phyloP scores from a whole-genome alignment of 2,329 filamentous ascomycete species.

The Raffaelea deltoideospora region DNA sequence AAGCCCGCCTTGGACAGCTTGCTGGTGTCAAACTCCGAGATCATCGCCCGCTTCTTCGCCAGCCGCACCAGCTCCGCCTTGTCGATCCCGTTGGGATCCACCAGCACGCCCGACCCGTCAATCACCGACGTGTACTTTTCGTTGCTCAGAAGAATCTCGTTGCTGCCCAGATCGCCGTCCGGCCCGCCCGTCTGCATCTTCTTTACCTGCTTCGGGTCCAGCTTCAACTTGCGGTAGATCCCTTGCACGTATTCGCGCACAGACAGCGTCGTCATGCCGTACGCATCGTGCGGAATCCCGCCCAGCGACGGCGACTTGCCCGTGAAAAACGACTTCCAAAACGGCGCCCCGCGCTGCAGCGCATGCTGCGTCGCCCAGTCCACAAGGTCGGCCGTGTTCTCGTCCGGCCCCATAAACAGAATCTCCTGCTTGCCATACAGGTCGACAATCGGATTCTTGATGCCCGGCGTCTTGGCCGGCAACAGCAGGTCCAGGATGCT shows the following conservation, averaged over 20 bases:
- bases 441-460: conserved; percentile 98
- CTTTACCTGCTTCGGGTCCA: conserved; percentile 69
- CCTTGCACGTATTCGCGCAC: conserved; percentile 93
- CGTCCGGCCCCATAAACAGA: conserved; percentile 94
- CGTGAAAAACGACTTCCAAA: conserved; percentile 99
- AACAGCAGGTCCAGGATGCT: conserved; percentile 91
- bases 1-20: conserved; percentile 85
- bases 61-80: conserved; percentile 69
- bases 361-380: conserved; percentile 99
- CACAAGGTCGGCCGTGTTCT: conserved; percentile 95
- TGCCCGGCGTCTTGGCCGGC: conserved; percentile 78
- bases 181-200: conserved; percentile 98
- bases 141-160: conserved; percentile 90
- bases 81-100: conserved; percentile 82
- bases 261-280: conserved; percentile 95
- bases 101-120: conserved; percentile 90
- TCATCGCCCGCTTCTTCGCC: conserved; percentile 79
- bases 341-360: conserved; percentile 70
- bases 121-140: conserved; percentile 93
- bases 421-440: conserved; percentile 92
- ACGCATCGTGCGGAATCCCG: conserved; percentile 88
- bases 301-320: conserved; percentile 93
- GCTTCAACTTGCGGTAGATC: conserved; percentile 89
- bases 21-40: conserved; percentile 66
- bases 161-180: conserved; percentile 91